Conservation (phyloP, 1,284 basidiomycete species). For the Mycena citricolor region DNA sequence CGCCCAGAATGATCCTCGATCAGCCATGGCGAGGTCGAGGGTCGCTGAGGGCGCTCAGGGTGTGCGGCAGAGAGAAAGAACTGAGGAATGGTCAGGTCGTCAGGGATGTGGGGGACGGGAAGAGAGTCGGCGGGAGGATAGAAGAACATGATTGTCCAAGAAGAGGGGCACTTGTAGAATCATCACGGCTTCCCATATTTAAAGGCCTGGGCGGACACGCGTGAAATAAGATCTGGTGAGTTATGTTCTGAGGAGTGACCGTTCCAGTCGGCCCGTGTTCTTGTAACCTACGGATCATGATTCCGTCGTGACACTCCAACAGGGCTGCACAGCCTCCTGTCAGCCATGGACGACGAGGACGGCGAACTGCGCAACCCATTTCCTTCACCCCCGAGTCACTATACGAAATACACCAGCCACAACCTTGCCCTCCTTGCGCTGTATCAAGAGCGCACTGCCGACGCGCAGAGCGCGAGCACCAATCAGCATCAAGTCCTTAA, state of each 20-base stretch:
- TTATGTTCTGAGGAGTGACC: no score
- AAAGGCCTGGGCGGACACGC: no score
- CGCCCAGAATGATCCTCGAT: constrained; percentile 64
- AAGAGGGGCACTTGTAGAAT: no score
- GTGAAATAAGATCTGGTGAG: no score
- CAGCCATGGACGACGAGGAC: constrained; percentile 63
- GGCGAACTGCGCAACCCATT: constrained; percentile 78
- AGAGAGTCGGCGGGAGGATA: constrained; percentile 31
- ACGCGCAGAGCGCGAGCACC: constrained; percentile 34
- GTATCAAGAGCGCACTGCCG: constrained; percentile 48
- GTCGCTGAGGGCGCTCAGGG: constrained; percentile 47
- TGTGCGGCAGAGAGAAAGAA: constrained; percentile 65
- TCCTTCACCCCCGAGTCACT: constrained; percentile 78
- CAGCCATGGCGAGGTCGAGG: constrained; percentile 52
- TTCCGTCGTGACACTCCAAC: no score
- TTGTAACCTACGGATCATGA: no score
- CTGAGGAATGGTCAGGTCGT: constrained; percentile 71
- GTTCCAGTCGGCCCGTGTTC: no score
- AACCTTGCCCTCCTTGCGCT: constrained; percentile 65
- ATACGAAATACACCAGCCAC: constrained; percentile 66
- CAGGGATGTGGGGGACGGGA: constrained; percentile 56
- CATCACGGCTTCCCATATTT: no score
- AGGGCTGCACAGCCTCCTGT: background rate
- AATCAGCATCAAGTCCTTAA: constrained; percentile 61
- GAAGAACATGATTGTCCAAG: constrained; percentile 40